A percentile compares a stretch with the other conserved stretches of the same genome.
phyloP scores from a whole-genome alignment of 129 eudicot species.

The Chrysanthemum seticuspe region DNA sequence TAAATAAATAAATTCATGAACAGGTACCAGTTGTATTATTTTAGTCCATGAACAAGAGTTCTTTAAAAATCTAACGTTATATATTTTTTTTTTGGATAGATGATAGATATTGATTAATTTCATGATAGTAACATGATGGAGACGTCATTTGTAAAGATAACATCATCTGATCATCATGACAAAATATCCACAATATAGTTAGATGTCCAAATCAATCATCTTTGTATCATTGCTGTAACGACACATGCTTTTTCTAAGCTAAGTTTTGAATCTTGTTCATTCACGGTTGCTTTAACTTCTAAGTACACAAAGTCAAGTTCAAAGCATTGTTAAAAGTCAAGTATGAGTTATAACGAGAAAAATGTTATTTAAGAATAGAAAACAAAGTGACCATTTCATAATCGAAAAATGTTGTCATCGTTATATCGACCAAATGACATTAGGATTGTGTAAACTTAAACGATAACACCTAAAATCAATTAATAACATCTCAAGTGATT shows the following conservation, averaged over 20 bases:
- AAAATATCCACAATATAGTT: slow-evolving; percentile 23
- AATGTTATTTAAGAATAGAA: neutral
- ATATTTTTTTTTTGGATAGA: no score
- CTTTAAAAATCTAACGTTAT: no score
- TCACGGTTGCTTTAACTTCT: slow-evolving; percentile 22
- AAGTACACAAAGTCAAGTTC: slow-evolving; percentile 1
- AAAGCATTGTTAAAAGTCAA: neutral
- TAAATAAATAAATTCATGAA: no score
- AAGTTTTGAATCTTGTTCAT: slow-evolving; percentile 17
- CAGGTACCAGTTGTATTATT: no score
- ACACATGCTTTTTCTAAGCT: slow-evolving; percentile 14
- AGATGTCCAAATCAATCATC: slow-evolving; percentile 37
- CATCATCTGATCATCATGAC: slow-evolving; percentile 4
- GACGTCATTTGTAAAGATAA: slow-evolving; percentile 6
- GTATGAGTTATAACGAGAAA: neutral
- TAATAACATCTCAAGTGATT: no score
- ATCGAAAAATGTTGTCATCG: no score
- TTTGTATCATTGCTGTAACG: slow-evolving; percentile 8
- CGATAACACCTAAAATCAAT: no score
- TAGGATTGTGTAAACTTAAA: no score
- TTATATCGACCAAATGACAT: no score
- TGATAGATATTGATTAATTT: no score
- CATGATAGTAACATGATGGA: neutral
- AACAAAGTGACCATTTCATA: no score
- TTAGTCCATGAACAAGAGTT: no score